Percentiles rank a stretch among this genome's conserved stretches.
Conservation (phyloP, 2,329 filamentous ascomycete species). For the Ascochyta viciae-villosae region DNA sequence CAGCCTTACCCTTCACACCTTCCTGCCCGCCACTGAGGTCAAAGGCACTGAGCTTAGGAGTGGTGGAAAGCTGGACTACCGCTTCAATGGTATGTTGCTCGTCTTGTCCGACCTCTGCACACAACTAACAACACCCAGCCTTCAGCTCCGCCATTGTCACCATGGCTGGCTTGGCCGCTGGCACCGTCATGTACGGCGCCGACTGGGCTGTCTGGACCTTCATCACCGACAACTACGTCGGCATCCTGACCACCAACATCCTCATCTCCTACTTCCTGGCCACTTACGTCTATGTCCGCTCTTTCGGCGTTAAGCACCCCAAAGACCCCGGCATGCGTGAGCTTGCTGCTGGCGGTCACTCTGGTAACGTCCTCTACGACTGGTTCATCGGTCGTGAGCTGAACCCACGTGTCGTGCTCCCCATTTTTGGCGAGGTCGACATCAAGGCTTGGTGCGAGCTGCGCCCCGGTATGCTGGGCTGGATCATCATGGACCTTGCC, state of each 20-base stretch:
- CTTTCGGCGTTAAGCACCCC: conserved; percentile 77
- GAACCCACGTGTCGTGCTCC: conserved; percentile 83
- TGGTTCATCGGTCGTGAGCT: conserved; percentile 97
- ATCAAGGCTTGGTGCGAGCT: conserved; percentile 91
- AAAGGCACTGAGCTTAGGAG: conserved; percentile 74
- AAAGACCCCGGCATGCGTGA: conserved; percentile 76
- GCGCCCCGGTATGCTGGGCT: conserved; percentile 89
- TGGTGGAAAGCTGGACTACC: conserved; percentile 80
- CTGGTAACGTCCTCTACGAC: conserved; percentile 88
- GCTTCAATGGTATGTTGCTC: conserved; percentile 64
- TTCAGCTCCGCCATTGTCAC: conserved; percentile 78
- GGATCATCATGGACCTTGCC: conserved; percentile 83
- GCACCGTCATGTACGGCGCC: conserved; percentile 78
- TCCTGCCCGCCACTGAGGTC: conserved; percentile 76
- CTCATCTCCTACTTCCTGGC: conserved; percentile 76
- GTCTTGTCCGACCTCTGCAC: not conserved
- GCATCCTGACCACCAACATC: conserved; percentile 83
- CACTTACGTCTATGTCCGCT: conserved; percentile 79
- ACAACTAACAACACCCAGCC: conserved; percentile 58
- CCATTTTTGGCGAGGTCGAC: conserved; percentile 83
- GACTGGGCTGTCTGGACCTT: conserved; percentile 91
- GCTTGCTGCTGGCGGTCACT: conserved; percentile 80
- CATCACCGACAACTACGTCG: conserved; percentile 88
- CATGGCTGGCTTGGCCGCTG: conserved; percentile 73
- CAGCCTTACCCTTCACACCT: conserved; percentile 74